Percentiles rank a stretch among this genome's conserved stretches.
Evolutionary conservation across 73 alveolate genomes (phyloP).

Genomic region (Paramecium sexaurelia): DNA sequence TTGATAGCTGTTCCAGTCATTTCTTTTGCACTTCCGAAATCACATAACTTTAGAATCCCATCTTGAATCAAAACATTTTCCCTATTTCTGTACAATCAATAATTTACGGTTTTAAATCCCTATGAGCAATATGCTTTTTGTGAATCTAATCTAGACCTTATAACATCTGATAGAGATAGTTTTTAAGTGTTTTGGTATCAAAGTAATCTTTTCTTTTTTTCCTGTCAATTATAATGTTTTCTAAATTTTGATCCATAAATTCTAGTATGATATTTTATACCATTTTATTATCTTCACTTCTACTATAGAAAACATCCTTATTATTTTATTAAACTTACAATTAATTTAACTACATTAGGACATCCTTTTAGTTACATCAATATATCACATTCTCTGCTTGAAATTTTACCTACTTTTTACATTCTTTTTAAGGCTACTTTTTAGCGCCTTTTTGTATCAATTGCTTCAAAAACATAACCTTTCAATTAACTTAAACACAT

Average conservation of each 20-base stretch:
- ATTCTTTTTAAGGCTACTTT: constrained; percentile 92
- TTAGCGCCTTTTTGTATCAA: constrained; percentile 73
- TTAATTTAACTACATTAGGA: constrained; percentile 79
- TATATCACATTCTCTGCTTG: constrained; percentile 89
- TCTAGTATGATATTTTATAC: constrained; percentile 92
- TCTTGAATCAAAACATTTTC: constrained; percentile 57
- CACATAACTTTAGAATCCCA: constrained; percentile 80
- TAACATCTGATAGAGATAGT: constrained; percentile 4
- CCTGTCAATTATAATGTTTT: constrained; percentile 72
- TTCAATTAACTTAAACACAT: neutral
- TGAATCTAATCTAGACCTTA: constrained; percentile 59
- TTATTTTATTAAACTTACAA: constrained; percentile 55
- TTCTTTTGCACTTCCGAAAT: constrained; percentile 85
- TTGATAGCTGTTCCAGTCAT: constrained; percentile 71
- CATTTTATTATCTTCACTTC: constrained; percentile 87
- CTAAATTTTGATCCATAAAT: constrained; percentile 87
- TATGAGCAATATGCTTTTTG: constrained; percentile 49
- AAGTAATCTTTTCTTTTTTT: constrained; percentile 68
- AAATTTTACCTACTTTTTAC: constrained; percentile 86
- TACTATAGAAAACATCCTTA: constrained; percentile 83
- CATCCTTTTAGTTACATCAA: constrained; percentile 81
- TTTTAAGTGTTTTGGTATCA: neutral
- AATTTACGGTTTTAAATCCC: constrained; percentile 66
- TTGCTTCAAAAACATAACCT: constrained; percentile 93
- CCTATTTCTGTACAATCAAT: neutral